These are phyloP conservation scores for Epichloe sylvatica DNA, from an alignment of 2,329 filamentous ascomycete species.

Conservation along the genomic window DNA sequence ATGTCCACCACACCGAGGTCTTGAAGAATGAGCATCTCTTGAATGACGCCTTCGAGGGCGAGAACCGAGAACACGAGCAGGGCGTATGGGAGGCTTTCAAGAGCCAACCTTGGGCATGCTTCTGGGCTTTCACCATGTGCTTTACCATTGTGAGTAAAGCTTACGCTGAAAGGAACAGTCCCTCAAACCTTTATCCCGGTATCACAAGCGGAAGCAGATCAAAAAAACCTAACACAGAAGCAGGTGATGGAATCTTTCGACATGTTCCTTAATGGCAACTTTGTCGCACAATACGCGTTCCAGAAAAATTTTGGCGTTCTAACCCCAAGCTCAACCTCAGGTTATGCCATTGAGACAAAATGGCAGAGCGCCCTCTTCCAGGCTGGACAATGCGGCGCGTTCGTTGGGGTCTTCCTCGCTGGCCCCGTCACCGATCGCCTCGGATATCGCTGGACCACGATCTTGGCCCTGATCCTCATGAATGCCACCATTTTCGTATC, in stretches of 20 bases:
- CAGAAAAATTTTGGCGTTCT: slow-evolving; percentile 23
- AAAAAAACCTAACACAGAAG: background rate
- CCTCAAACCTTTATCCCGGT: too few species aligned
- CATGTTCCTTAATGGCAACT: slow-evolving; percentile 34
- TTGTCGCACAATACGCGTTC: slow-evolving; percentile 28
- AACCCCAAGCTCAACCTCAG: background rate
- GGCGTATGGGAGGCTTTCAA: slow-evolving; percentile 24
- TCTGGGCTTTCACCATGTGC: slow-evolving; percentile 35
- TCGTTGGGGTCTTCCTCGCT: slow-evolving; percentile 23
- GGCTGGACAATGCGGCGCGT: slow-evolving; percentile 20
- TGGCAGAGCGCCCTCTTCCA: slow-evolving; percentile 27
- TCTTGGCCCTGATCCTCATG: slow-evolving; percentile 22
- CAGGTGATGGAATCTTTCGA: slow-evolving; percentile 39
- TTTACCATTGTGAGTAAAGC: slow-evolving; percentile 31
- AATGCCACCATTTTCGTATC: slow-evolving; percentile 32
- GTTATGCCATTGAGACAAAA: slow-evolving; percentile 22
- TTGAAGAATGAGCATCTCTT: slow-evolving; percentile 23
- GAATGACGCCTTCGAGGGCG: slow-evolving; percentile 26
- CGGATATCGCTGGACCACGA: slow-evolving; percentile 25
- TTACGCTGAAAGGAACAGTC: too few species aligned
- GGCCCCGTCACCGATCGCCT: slow-evolving; percentile 23
- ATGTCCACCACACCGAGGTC: slow-evolving; percentile 21
- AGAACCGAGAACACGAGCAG: slow-evolving; percentile 30
- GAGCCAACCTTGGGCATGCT: slow-evolving; percentile 29
- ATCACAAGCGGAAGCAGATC: too few species aligned